Evolutionary conservation across 2,329 filamentous ascomycete species (phyloP).

Genomic region (Paraphaeosphaeria sporulosa): DNA sequence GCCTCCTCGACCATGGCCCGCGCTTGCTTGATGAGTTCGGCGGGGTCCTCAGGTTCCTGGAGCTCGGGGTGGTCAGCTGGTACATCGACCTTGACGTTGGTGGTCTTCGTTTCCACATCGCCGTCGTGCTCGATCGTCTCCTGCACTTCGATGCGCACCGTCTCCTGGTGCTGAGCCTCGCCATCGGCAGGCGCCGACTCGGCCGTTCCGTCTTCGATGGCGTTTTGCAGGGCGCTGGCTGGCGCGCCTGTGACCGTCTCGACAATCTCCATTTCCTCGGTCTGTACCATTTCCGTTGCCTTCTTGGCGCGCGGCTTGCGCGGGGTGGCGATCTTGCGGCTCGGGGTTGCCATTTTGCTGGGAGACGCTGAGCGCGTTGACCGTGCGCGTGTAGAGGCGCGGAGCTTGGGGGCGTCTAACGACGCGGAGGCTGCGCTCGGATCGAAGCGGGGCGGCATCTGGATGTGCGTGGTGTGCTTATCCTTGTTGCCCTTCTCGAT

Average conservation of each 20-base stretch:
- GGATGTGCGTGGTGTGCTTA: constrained; percentile 74
- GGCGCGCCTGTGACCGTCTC: constrained; percentile 59
- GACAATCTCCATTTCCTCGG: constrained; percentile 39
- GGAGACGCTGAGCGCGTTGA: constrained; percentile 68
- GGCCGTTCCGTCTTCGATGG: constrained; percentile 41
- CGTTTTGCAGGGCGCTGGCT: constrained; percentile 51
- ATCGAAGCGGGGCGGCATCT: constrained; percentile 82
- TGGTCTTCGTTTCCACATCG: constrained; percentile 73
- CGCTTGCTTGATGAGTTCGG: constrained; percentile 84
- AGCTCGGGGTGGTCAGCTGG: constrained; percentile 72
- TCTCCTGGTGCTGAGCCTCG: constrained; percentile 48
- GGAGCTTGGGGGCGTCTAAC: constrained; percentile 40
- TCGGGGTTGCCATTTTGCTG: constrained; percentile 57
- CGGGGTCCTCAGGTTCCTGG: constrained; percentile 77
- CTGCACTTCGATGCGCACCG: constrained; percentile 75
- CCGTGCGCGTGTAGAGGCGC: constrained; percentile 56
- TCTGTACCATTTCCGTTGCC: constrained; percentile 33
- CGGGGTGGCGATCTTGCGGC: constrained; percentile 59
- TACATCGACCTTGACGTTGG: constrained; percentile 78
- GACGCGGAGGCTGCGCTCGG: constrained; percentile 51
- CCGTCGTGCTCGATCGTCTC: constrained; percentile 66
- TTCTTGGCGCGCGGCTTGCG: constrained; percentile 60
- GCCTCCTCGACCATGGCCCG: constrained; percentile 86
- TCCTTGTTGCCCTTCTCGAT: constrained; percentile 73
- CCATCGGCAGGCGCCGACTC: constrained; percentile 58